These are phyloP conservation scores for Coniochaeta sp. DNA, from an alignment of 2,329 filamentous ascomycete genomes.

Conservation along the genomic window DNA sequence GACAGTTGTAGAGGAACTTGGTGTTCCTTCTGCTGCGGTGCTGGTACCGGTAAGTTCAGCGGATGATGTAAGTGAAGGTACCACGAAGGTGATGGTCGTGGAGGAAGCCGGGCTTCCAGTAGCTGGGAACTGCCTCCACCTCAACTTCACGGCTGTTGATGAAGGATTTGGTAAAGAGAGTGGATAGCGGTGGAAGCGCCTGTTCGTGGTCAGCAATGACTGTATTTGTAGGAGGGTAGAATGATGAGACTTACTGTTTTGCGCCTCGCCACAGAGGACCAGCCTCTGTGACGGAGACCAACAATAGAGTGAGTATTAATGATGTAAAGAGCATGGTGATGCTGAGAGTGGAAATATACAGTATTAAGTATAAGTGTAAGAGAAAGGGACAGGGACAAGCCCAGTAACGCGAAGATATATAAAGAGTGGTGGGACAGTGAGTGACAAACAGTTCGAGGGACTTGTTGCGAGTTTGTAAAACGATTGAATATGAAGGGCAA, in stretches of 20 bases:
- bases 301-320: constrained; percentile 9
- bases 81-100: background rate
- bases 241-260: constrained; percentile 1
- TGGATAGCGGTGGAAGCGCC: constrained; percentile 1
- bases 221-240: background rate
- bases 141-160: background rate
- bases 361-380: background rate
- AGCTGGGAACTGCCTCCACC: background rate
- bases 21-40: background rate
- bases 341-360: background rate
- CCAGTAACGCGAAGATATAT: too few relatives aligned
- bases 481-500: too few relatives aligned
- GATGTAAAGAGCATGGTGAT: constrained; percentile 10
- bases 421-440: too few relatives aligned
- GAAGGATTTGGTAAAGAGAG: background rate
- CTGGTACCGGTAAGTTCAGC: background rate
- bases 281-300: constrained; percentile 16
- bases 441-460: too few relatives aligned
- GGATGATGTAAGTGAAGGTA: background rate
- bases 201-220: constrained; percentile 3
- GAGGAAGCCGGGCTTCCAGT: background rate
- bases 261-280: constrained; percentile 14
- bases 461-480: too few relatives aligned
- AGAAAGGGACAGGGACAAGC: too few relatives aligned
- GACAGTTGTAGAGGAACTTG: background rate